Conservation (phyloP, 2,329 filamentous ascomycete genomes). For the Sporothrix protearum region DNA sequence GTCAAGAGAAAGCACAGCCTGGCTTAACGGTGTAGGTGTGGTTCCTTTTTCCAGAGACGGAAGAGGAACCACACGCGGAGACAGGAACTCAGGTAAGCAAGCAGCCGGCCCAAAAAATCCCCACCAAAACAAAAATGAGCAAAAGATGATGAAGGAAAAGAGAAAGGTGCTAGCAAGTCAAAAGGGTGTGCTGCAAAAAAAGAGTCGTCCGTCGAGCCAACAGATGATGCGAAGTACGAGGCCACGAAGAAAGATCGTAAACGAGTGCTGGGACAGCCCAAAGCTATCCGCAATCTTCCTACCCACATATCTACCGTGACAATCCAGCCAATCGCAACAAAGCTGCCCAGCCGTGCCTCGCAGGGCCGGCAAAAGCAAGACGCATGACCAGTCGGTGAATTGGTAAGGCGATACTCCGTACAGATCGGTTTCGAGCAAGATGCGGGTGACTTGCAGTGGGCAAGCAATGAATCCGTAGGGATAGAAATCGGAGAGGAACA, state of each 20-base stretch:
- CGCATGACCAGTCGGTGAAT: not conserved
- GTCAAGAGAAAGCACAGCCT: not conserved
- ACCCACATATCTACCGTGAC: not conserved
- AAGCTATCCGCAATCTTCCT: not conserved
- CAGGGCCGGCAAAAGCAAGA: not conserved
- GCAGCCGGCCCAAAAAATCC: not conserved
- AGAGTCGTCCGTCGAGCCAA: not conserved
- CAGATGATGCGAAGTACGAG: not conserved
- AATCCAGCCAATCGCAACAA: constrained; percentile 7
- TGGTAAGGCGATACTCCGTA: not conserved
- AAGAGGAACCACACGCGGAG: not conserved
- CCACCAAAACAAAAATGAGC: not conserved
- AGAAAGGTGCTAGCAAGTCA: too few species aligned
- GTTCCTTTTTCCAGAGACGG: not conserved
- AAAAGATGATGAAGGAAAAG: not conserved
- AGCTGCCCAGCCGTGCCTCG: not conserved
- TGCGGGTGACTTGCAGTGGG: not conserved
- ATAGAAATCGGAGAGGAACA: not conserved
- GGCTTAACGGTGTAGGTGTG: constrained; percentile 19
- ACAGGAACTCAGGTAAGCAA: not conserved
- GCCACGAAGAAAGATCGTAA: not conserved
- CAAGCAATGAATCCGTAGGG: not conserved
- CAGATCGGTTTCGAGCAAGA: not conserved
- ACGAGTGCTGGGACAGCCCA: not conserved
- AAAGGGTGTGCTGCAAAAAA: not conserved